phyloP scores from a whole-genome alignment of 805 yeast genomes.

The Wickerhamiella sergipiensis region DNA sequence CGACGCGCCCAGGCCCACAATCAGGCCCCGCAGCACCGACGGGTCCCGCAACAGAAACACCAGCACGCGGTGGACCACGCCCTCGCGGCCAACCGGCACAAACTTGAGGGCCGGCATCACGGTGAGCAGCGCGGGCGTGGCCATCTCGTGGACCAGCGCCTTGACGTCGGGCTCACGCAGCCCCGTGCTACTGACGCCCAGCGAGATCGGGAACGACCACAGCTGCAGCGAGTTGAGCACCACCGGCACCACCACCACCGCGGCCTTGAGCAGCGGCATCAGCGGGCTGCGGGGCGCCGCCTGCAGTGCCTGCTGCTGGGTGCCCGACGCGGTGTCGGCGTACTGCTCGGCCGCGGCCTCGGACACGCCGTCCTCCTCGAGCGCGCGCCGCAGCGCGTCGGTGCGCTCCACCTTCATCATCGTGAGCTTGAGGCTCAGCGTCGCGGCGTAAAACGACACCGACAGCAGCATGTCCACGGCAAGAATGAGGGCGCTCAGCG shows the following conservation, averaged over 20 bases:
- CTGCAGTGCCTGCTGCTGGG: conserved; percentile 11
- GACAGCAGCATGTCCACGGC: conserved; percentile 58
- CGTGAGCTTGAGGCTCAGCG: conserved; percentile 77
- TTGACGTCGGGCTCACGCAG: conserved; percentile 11
- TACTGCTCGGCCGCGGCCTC: conserved; percentile 44
- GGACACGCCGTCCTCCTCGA: conserved; percentile 87
- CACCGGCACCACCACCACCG: conserved; percentile 23
- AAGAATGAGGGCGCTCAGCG: conserved; percentile 56
- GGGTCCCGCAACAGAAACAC: conserved; percentile 7
- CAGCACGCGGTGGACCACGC: conserved; percentile 9
- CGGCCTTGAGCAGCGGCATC: conserved; percentile 18
- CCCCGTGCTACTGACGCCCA: conserved; percentile 16
- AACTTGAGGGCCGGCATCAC: conserved; percentile 28
- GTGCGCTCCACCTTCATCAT: conserved; percentile 75
- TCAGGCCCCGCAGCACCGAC: conserved; percentile 30
- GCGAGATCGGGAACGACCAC: conserved; percentile 22
- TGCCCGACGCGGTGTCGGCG: conserved; percentile 15
- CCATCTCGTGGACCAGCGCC: conserved; percentile 6
- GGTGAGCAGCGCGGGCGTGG: conserved; percentile 22
- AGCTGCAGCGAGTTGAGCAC: conserved; percentile 26
- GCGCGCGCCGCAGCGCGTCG: conserved; percentile 57
- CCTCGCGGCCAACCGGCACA: conserved; percentile 13
- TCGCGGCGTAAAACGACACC: conserved; percentile 70
- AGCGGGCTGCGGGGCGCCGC: conserved; percentile 8
- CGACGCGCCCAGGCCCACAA: conserved; percentile 60